These are phyloP conservation scores for Rhipidocladum racemiflorum DNA, from an alignment of 176 grass and related monocot genomes.

Conservation along the genomic window DNA sequence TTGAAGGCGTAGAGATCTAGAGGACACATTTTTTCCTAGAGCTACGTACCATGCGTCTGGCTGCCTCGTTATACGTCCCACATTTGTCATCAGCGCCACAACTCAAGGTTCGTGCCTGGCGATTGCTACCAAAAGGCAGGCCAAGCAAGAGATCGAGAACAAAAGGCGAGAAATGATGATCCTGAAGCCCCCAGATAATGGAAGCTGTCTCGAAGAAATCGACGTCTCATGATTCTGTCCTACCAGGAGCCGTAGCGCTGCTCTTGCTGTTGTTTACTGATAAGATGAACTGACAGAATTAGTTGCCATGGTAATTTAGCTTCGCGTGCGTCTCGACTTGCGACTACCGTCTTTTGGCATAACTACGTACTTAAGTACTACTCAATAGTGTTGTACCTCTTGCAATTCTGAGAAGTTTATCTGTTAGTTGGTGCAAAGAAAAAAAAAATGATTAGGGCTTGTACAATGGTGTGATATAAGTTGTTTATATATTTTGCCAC, in stretches of 20 bases:
- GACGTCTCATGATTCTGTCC: not conserved
- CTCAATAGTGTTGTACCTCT: not conserved
- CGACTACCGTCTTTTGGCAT: not conserved
- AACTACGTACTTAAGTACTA: not conserved
- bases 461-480: too few species aligned
- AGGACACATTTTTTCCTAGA: not conserved
- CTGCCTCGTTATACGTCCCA: not conserved
- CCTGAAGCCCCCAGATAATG: constrained; percentile 25
- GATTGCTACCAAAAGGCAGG: constrained; percentile 30
- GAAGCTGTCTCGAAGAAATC: constrained; percentile 3
- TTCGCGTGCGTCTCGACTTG: not conserved
- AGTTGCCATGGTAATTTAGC: not conserved
- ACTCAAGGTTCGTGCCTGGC: not conserved
- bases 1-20: not conserved
- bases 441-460: not conserved
- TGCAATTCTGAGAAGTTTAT: not conserved
- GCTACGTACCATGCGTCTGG: constrained; percentile 3
- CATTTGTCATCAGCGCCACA: constrained; percentile 9
- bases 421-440: not conserved
- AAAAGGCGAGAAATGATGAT: constrained; percentile 1
- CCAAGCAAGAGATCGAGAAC: not conserved
- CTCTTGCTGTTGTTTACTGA: not conserved
- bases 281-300: not conserved
- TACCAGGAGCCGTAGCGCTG: not conserved
- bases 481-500: too few species aligned